Evolutionary conservation across 768 basidiomycete species (phyloP), one percentile per base, ranked within the genome.

Genomic region (Lactarius tabidus): DNA sequence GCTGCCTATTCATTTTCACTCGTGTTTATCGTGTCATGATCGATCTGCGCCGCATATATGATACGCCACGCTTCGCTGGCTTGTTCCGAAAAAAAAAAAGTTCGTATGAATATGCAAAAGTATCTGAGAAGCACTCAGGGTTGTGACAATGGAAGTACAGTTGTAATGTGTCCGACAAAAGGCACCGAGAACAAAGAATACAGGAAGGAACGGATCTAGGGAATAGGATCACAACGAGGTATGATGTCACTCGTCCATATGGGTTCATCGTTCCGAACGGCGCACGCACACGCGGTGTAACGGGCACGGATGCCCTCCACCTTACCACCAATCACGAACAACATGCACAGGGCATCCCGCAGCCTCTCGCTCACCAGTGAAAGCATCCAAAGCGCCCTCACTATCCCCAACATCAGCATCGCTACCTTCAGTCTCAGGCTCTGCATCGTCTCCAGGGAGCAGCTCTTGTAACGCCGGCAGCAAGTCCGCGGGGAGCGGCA

Each of bases 401-500:
- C 28, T 14, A 7, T 39, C 35, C n/a, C 14, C n/a, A 2, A 4
- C 6, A n/a, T n/a, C n/a, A n/a, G n/a, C n/a, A n/a, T n/a, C n/a
- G n/a, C n/a, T n/a, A n/a, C n/a, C n/a, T n/a, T n/a, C n/a, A 23
- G n/a, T 12, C 10, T 23, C 45, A 28, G 48, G 23, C 10, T 3
- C 60, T 38, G 52, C 29, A 61, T 41, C 52, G 14, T 15, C 60
- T 14, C 51, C 18, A 1, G 52, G 60, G 5, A 61, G 52, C 20
- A 61, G 38, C 60, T 41, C 35, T n/a, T 61, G 38, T n/a, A 61
- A 4, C 14, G 12, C 18, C 29, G 60, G 60, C 23, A 61, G 52
- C 7, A 54, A 26, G 12, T 61, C 60, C 29, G 39, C 18, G 18
- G 41, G 41, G 17, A 59, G 41, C 5, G 38, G 51, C 29, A 39